Evolutionary conservation across 2,329 filamentous ascomycete species (phyloP), one percentile per base, ranked within the genome.

Genomic region (Graphilbum fragrans): DNA sequence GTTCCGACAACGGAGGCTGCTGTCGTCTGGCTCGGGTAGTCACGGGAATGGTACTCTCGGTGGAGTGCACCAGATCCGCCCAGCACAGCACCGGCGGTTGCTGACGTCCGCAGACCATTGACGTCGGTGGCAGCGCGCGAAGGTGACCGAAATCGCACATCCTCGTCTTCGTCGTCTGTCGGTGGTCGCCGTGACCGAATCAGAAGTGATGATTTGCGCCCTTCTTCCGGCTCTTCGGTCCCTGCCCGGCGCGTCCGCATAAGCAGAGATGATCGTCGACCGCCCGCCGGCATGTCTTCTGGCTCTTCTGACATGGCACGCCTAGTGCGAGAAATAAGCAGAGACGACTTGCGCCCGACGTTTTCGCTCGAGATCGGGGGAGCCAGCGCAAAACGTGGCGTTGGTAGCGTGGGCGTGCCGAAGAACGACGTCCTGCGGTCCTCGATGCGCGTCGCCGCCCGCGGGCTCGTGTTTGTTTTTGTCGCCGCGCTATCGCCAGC

Each of bases 121-220:
- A 69, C 63, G 45, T 81, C 77, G 1, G 74, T 79, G 29, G 63
- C 59, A 4, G 74, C 74, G 20, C 77, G 65, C 4, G 76, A 78
- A 1, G 74, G 73, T 3, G 69, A 64, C n/a, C 71, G 67, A 47
- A 71, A 66, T 25, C 65, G 61, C n/a, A 53, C 3, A 18, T 70
- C 67, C 1, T 73, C 68, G 11, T 70, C 67, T 2, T 72, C 64
- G 25, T 68, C 63, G 14, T 64, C 64, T 23, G 65, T 54, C 29
- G 43, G 5, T 0, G 68, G 67, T 12, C 59, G 61, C 18, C 45
- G 64, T 33, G 58, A 58, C 38, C 70, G 66, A 16, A 66, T 52
- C 29, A 72, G 51, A 5, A 69, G 53, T 19, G 69, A 67, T 8
- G 70, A 64, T 47, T 65, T 63, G 25, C 68, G 63, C n/a, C 62